Percentiles rank a stretch among this genome's conserved stretches.
These are phyloP conservation scores for Alternaria incomplexa DNA, from an alignment of 2,329 filamentous ascomycete species.

Conservation along the genomic window DNA sequence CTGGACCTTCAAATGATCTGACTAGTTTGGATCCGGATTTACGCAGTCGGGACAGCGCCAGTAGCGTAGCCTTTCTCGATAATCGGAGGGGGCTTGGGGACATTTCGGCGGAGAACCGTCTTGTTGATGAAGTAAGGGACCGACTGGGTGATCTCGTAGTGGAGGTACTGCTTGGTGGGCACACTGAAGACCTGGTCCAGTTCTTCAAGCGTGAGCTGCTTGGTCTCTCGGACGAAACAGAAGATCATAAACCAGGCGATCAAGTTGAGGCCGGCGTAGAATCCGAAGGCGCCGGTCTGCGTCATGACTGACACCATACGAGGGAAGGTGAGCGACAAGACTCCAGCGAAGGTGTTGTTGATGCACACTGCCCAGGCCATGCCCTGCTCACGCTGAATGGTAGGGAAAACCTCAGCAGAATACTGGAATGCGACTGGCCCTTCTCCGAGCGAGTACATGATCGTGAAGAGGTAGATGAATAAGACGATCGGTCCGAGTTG, in stretches of 20 bases:
- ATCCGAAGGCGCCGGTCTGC: constrained; percentile 48
- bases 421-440: constrained; percentile 60
- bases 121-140: constrained; percentile 53
- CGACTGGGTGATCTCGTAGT: constrained; percentile 48
- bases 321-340: constrained; percentile 48
- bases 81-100: constrained; percentile 48
- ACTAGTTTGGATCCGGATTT: neutral
- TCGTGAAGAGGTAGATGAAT: constrained; percentile 27
- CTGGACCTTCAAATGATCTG: neutral
- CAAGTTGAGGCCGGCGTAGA: constrained; percentile 51
- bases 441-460: constrained; percentile 47
- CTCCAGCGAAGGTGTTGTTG: constrained; percentile 52
- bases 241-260: constrained; percentile 50
- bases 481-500: constrained; percentile 45
- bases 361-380: constrained; percentile 51
- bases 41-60: constrained; percentile 1
- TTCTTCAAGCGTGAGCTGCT: constrained; percentile 49
- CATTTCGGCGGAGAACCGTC: constrained; percentile 46
- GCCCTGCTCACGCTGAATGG: constrained; percentile 49
- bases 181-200: constrained; percentile 46
- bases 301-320: constrained; percentile 49
- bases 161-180: constrained; percentile 44
- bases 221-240: constrained; percentile 49
- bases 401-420: constrained; percentile 48
- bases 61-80: constrained; percentile 38